Percentiles rank a stretch among this genome's conserved stretches.
Conservation (phyloP, 805 yeast genomes). For the Candida hispaniensis region DNA sequence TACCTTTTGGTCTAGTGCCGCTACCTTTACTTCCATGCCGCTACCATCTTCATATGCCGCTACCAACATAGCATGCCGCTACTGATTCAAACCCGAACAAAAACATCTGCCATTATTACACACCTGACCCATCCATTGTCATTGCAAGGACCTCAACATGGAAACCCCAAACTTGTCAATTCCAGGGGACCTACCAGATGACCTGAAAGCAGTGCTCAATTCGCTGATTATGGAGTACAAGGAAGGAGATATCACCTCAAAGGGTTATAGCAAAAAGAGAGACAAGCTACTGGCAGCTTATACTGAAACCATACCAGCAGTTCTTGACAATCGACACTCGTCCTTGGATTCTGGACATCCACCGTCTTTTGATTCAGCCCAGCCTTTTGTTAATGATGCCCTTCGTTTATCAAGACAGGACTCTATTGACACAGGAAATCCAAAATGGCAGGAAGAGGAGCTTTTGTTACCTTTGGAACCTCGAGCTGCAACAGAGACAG, state of each 20-base stretch:
- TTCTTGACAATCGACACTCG: not conserved
- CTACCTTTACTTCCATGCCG: too few species aligned
- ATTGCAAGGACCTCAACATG: conserved; percentile 1
- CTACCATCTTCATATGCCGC: too few species aligned
- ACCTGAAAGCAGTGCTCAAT: conserved; percentile 12
- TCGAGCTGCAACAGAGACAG: conserved; percentile 34
- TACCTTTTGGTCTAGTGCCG: too few species aligned
- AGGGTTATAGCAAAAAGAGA: conserved; percentile 57
- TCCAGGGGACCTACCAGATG: conserved; percentile 13
- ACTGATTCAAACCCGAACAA: too few species aligned
- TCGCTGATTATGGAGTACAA: conserved; percentile 8
- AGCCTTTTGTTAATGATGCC: conserved; percentile 17
- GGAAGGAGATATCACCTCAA: conserved; percentile 64
- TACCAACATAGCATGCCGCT: too few species aligned
- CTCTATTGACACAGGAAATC: conserved; percentile 1
- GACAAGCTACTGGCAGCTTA: conserved; percentile 30
- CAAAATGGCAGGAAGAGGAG: conserved; percentile 21
- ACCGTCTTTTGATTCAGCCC: not conserved
- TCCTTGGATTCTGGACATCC: not conserved
- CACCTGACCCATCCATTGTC: too few species aligned
- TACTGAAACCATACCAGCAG: conserved; percentile 17
- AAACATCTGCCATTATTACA: too few species aligned
- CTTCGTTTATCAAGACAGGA: conserved; percentile 17
- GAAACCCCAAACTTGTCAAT: conserved; percentile 15
- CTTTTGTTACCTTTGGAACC: conserved; percentile 58